Conservation (phyloP, 441 rosid species). For the Erodium chrysanthum region DNA sequence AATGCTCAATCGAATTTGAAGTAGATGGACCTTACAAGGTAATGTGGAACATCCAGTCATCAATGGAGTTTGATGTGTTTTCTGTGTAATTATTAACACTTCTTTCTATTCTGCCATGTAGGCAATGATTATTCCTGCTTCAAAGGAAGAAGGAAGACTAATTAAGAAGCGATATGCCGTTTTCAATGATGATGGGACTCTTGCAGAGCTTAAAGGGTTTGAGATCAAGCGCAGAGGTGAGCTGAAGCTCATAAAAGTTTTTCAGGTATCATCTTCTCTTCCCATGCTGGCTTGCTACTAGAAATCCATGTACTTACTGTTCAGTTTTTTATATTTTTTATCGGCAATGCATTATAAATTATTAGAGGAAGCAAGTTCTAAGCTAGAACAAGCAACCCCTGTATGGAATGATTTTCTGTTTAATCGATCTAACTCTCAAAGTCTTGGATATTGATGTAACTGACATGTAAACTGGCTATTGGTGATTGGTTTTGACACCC, state of each 20-base stretch:
- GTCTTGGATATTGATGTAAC: too few species aligned
- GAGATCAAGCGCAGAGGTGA: constrained; percentile 99
- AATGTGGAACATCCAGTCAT: constrained; percentile 17
- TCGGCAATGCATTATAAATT: too few species aligned
- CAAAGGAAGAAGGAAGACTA: constrained; percentile 92
- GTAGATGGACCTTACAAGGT: constrained; percentile 99
- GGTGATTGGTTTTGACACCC: too few species aligned
- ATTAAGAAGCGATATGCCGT: constrained; percentile 98
- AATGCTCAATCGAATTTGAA: constrained; percentile 99
- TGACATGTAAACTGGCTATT: too few species aligned
- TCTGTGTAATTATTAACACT: constrained; percentile 12
- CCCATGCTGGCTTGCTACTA: constrained; percentile 1
- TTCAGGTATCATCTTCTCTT: constrained; percentile 48
- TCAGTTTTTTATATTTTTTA: not conserved
- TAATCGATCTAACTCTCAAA: too few species aligned
- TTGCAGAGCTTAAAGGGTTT: constrained; percentile 99
- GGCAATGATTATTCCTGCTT: constrained; percentile 99
- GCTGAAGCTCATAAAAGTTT: constrained; percentile 95
- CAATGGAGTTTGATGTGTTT: constrained; percentile 15
- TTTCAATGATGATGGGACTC: constrained; percentile 94
- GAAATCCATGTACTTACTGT: not conserved
- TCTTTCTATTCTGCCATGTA: constrained; percentile 23
- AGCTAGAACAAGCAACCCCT: too few species aligned
- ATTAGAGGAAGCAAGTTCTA: too few species aligned
- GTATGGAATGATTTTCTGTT: too few species aligned